Conservation (phyloP, 805 yeast species). For the Candida nemodendra region DNA sequence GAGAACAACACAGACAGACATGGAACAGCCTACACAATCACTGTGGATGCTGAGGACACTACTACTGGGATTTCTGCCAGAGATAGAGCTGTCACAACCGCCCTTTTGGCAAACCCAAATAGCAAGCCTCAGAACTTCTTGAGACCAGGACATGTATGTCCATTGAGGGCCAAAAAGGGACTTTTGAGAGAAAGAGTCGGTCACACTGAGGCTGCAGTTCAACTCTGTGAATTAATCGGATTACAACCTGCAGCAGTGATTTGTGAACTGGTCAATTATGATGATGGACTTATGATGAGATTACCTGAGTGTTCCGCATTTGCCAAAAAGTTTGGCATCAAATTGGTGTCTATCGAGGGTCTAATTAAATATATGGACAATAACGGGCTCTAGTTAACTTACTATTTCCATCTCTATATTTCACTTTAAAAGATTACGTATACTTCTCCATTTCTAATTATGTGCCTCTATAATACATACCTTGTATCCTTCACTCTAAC, state of each 20-base stretch:
- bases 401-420: too few relatives aligned
- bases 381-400: constrained; percentile 7
- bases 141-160: constrained; percentile 93
- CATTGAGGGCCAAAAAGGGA: constrained; percentile 87
- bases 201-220: constrained; percentile 97
- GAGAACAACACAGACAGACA: constrained; percentile 72
- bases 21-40: constrained; percentile 94
- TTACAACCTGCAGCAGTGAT: constrained; percentile 86
- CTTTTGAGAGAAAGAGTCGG: constrained; percentile 82
- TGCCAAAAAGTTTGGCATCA: constrained; percentile 57
- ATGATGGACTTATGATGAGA: constrained; percentile 95
- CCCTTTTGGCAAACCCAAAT: constrained; percentile 60
- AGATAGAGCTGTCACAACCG: constrained; percentile 85
- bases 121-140: constrained; percentile 65
- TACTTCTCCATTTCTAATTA: too few relatives aligned
- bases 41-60: constrained; percentile 81
- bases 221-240: constrained; percentile 73
- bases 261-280: constrained; percentile 90
- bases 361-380: constrained; percentile 53
- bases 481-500: too few relatives aligned
- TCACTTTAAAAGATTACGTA: too few relatives aligned
- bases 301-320: constrained; percentile 79
- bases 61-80: constrained; percentile 96
- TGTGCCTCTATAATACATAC: too few relatives aligned
- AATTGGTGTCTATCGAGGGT: constrained; percentile 76